Conservation (phyloP, 2,329 filamentous ascomycete species). For the Aureobasidium sp. region DNA sequence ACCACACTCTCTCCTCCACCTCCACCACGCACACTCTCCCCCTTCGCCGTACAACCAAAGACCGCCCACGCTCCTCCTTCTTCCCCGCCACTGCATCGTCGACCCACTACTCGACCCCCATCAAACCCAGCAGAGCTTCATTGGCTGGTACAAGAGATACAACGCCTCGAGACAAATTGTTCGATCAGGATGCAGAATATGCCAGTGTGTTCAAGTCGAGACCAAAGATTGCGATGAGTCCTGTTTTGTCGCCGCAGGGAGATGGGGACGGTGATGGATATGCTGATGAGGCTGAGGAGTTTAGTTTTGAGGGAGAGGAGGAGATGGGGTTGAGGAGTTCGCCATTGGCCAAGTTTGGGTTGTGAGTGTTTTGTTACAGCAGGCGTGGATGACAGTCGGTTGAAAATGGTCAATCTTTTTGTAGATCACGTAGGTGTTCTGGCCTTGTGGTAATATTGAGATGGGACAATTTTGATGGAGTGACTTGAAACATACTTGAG, state of each 20-base stretch:
- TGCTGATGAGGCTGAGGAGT: not conserved
- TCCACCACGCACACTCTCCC: slow-evolving; percentile 38
- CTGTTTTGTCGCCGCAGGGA: slow-evolving; percentile 29
- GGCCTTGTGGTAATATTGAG: too few species aligned
- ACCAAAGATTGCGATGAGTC: slow-evolving; percentile 72
- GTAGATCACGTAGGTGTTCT: too few species aligned
- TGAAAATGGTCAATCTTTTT: too few species aligned
- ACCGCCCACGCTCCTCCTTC: slow-evolving; percentile 26
- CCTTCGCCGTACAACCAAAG: not conserved
- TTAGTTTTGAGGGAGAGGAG: not conserved
- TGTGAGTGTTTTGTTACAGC: not conserved
- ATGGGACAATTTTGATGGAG: too few species aligned
- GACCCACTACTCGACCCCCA: slow-evolving; percentile 48
- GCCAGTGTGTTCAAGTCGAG: slow-evolving; percentile 78
- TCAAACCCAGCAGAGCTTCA: slow-evolving; percentile 24
- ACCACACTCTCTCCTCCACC: slow-evolving; percentile 72
- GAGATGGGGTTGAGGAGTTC: not conserved
- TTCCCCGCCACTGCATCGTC: slow-evolving; percentile 42
- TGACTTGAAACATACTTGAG: too few species aligned
- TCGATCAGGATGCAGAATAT: slow-evolving; percentile 66
- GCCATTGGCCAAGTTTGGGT: not conserved
- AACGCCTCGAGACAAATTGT: slow-evolving; percentile 60
- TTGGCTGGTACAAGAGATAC: slow-evolving; percentile 23
- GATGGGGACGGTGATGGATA: not conserved
- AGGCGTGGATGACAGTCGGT: not conserved